A percentile compares a stretch with the other conserved stretches of the same genome.
Conservation (phyloP, 2,329 filamentous ascomycete species). For the Fusarium clavum region DNA sequence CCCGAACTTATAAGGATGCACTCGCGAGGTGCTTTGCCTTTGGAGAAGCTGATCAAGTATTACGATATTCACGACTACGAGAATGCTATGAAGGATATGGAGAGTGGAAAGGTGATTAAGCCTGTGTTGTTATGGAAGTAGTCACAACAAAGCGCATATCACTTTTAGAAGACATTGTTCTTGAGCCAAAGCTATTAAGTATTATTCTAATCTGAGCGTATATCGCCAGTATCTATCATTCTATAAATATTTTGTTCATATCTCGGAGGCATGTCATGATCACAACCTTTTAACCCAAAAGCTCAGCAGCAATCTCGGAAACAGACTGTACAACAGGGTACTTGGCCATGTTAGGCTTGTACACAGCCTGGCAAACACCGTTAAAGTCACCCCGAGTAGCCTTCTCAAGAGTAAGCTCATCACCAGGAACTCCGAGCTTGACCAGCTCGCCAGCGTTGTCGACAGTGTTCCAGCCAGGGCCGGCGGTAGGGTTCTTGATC, state of each 20-base stretch:
- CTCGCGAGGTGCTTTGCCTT: background rate
- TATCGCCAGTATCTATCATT: conserved; percentile 4
- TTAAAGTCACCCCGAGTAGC: conserved; percentile 28
- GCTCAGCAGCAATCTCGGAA: background rate
- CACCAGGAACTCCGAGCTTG: conserved; percentile 41
- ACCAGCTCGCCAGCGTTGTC: conserved; percentile 23
- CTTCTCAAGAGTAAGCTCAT: conserved; percentile 29
- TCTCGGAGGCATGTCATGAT: conserved; percentile 19
- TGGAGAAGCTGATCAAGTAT: conserved; percentile 2
- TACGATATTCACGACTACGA: conserved; percentile 9
- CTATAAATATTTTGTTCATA: conserved; percentile 7
- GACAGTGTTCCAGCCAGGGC: conserved; percentile 56
- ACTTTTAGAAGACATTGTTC: background rate
- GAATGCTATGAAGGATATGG: conserved; percentile 7
- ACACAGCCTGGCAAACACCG: conserved; percentile 35
- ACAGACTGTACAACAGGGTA: conserved; percentile 33
- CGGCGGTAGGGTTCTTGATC: conserved; percentile 57
- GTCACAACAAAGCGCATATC: background rate
- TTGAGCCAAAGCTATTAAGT: background rate
- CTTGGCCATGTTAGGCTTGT: conserved; percentile 26
- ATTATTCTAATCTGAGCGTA: background rate
- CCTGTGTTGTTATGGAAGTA: conserved; percentile 2
- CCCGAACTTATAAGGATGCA: conserved; percentile 15
- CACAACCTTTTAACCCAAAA: background rate
- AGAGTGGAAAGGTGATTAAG: background rate